phyloP scores from a whole-genome alignment of 2,329 filamentous ascomycete genomes.

The Hypoxylon sp. region DNA sequence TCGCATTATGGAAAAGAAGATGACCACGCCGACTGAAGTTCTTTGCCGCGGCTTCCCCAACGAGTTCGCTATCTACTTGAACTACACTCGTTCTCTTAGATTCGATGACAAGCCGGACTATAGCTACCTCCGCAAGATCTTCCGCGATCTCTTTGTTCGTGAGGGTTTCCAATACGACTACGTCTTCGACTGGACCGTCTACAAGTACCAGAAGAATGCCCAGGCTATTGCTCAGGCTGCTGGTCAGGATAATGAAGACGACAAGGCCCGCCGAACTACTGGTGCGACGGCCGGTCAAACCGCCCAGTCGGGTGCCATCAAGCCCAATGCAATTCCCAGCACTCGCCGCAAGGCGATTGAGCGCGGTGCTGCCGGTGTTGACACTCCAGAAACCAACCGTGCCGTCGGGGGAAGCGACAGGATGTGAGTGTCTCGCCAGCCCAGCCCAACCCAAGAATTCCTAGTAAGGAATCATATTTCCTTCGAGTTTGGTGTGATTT shows the following conservation, averaged over 20 bases:
- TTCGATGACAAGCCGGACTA: conserved; percentile 99
- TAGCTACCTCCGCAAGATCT: conserved; percentile 99
- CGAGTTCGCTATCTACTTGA: conserved; percentile 99
- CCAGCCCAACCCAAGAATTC: conserved; percentile 72
- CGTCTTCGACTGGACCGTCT: conserved; percentile 99
- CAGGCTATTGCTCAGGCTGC: conserved; percentile 91
- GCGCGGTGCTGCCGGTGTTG: conserved; percentile 71
- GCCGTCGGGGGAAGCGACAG: conserved; percentile 86
- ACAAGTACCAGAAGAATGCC: conserved; percentile 99
- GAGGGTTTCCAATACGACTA: conserved; percentile 99
- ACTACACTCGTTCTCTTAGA: conserved; percentile 98
- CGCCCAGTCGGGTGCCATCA: conserved; percentile 71
- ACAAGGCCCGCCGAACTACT: conserved; percentile 79
- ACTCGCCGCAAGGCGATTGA: conserved; percentile 89
- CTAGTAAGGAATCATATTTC: conserved; percentile 90
- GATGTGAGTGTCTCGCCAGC: conserved; percentile 89
- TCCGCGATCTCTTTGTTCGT: conserved; percentile 98
- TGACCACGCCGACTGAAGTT: conserved; percentile 98
- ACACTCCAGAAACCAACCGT: conserved; percentile 80
- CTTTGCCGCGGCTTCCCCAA: conserved; percentile 99
- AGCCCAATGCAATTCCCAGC: conserved; percentile 81
- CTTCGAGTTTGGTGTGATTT: conserved; percentile 86
- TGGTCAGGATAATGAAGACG: conserved; percentile 79
- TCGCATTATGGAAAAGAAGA: conserved; percentile 99
- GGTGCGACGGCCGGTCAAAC: conserved; percentile 75